Base-by-base conservation (phyloP, 2,329 filamentous ascomycete species). In the Cadophora sp. region DNA sequence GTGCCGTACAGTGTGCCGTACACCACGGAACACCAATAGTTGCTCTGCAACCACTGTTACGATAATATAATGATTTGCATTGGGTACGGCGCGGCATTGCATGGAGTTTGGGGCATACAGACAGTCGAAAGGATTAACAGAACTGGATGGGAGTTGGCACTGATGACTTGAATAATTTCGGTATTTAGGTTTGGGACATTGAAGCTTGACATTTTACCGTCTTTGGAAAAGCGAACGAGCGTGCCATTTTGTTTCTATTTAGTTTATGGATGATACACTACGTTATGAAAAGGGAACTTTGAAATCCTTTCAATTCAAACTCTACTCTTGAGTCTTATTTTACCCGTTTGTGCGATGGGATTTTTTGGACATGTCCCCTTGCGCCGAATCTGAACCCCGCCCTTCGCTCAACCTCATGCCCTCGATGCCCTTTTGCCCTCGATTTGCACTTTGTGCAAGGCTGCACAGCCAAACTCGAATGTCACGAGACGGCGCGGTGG, bases 101-200 rank as follows among this genome's bases (percentile, higher is more conserved):
- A 59, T 43, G 56, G 56, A 43, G 56, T 59, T 59, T 11, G 34
- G 31, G 22, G 31, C 12, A 26, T 40, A 40, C 31, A 40, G 22
- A 43, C 34, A 26, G 22, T 34, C 2, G 27, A 40, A 40, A 40
- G 56, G 56, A 59, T 24, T 26, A 26, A 40, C 11, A 43, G 56
- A 59, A 59, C 56, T 59, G 22, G 56, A 40, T 40, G 9, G n/a
- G 55, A 40, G 34, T 40, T 40, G 40, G 40, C 40, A 43, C n/a
- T 19, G 40, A 43, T 43, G 5, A 11, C 24, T 22, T 48, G 22
- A n/a, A 26, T 40, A 16, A 43, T 16, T 34, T 37, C 11, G 5
- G 19, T 59, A 11, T 59, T 43, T 24, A 16, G 11, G 14, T 3
- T 40, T 24, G n/a, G 34, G 24, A n/a, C n/a, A 24, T 59, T 24